These are phyloP conservation scores for Suillus ampliporus DNA, from an alignment of 768 basidiomycete species.

Conservation along the genomic window DNA sequence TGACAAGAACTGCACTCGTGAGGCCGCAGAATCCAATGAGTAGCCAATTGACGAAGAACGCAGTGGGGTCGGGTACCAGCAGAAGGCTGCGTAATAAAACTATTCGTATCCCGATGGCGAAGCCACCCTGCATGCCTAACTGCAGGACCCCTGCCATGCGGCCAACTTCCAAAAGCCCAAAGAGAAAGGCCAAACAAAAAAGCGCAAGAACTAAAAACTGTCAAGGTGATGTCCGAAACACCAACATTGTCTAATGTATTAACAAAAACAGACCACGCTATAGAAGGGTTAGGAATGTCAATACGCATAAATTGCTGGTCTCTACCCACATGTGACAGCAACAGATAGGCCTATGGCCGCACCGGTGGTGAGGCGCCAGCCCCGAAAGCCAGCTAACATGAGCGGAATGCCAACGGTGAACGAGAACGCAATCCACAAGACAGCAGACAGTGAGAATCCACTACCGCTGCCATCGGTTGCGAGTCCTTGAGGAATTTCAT, in stretches of 20 bases:
- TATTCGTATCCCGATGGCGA: conserved; percentile 61
- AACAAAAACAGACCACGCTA: conserved; percentile 69
- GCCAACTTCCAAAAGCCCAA: conserved; percentile 60
- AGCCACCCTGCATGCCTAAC: conserved; percentile 58
- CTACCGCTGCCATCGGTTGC: conserved; percentile 66
- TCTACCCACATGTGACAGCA: conserved; percentile 49
- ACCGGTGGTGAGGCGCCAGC: conserved; percentile 61
- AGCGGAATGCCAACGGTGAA: conserved; percentile 59
- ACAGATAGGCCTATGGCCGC: conserved; percentile 57
- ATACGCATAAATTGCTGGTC: neutral
- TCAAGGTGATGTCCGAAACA: conserved; percentile 57
- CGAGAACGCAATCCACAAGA: conserved; percentile 64
- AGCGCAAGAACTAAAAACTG: conserved; percentile 53
- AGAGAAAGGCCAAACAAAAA: conserved; percentile 54
- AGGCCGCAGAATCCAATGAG: conserved; percentile 53
- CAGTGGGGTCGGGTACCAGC: conserved; percentile 43
- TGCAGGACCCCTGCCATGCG: conserved; percentile 51
- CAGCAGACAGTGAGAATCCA: conserved; percentile 50
- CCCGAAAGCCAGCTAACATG: conserved; percentile 59
- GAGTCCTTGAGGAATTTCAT: conserved; percentile 54
- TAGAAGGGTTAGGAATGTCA: neutral
- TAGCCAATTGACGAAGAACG: conserved; percentile 57
- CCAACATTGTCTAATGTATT: conserved; percentile 57
- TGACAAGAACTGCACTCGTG: conserved; percentile 46
- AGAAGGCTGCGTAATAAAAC: conserved; percentile 55